Evolutionary conservation across 106 monocot species (phyloP).

Genomic region (Dendrobium chrysotoxum): DNA sequence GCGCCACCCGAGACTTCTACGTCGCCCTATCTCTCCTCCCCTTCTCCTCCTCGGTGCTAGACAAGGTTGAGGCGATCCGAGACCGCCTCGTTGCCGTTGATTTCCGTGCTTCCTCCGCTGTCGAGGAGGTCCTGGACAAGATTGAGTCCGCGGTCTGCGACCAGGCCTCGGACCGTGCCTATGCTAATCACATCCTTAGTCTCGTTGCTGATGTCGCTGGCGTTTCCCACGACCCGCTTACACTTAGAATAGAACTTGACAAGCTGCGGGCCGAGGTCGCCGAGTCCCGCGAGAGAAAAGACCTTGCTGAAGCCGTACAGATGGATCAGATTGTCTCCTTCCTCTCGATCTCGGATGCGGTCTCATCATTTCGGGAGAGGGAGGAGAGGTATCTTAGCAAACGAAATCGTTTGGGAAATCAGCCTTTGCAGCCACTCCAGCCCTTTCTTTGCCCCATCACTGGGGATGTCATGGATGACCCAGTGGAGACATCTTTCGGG

Average conservation of each 20-base stretch:
- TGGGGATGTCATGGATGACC: slow-evolving; percentile 28
- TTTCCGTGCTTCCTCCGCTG: slow-evolving; percentile 4
- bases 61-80: slow-evolving; percentile 2
- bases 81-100: slow-evolving; percentile 3
- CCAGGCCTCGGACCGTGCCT: slow-evolving; percentile 11
- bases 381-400: slow-evolving; percentile 21
- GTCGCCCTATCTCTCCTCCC: slow-evolving; percentile 15
- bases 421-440: slow-evolving; percentile 23
- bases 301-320: slow-evolving; percentile 19
- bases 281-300: slow-evolving; percentile 13
- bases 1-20: slow-evolving; percentile 17
- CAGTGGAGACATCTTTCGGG: slow-evolving; percentile 22
- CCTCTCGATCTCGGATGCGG: slow-evolving; percentile 10
- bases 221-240: slow-evolving; percentile 2
- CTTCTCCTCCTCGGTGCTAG: background rate
- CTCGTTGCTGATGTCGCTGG: slow-evolving; percentile 20
- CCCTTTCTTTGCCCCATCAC: slow-evolving; percentile 31
- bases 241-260: slow-evolving; percentile 14
- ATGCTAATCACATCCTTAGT: slow-evolving; percentile 17
- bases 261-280: slow-evolving; percentile 15
- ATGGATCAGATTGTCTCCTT: slow-evolving; percentile 27
- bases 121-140: slow-evolving; percentile 13
- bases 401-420: slow-evolving; percentile 19
- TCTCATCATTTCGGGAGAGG: slow-evolving; percentile 20
- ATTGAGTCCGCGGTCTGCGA: slow-evolving; percentile 12